These are phyloP conservation scores for Candida lessepsii DNA, from an alignment of 805 yeast species.

Conservation along the genomic window DNA sequence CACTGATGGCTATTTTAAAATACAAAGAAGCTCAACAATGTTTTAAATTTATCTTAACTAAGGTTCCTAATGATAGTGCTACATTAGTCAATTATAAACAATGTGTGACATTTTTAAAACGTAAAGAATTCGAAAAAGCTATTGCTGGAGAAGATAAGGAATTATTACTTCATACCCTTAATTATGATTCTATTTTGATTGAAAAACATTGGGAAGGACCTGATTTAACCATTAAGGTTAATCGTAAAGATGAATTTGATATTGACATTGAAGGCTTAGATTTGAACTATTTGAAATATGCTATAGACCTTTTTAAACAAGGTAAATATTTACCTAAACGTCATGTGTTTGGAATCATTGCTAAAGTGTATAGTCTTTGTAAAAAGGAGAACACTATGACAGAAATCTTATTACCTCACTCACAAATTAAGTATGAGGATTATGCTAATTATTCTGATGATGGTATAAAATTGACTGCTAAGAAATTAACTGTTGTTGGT, in stretches of 20 bases:
- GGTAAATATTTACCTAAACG: slow-evolving; percentile 77
- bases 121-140: slow-evolving; percentile 80
- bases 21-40: slow-evolving; percentile 73
- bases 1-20: slow-evolving; percentile 71
- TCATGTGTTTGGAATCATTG: slow-evolving; percentile 78
- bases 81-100: slow-evolving; percentile 63
- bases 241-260: slow-evolving; percentile 21
- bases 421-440: slow-evolving; percentile 17
- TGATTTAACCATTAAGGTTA: slow-evolving; percentile 29
- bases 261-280: slow-evolving; percentile 43
- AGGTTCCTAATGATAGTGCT: slow-evolving; percentile 65
- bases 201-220: slow-evolving; percentile 66
- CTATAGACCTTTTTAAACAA: slow-evolving; percentile 68
- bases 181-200: slow-evolving; percentile 46
- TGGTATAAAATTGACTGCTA: slow-evolving; percentile 29
- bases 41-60: slow-evolving; percentile 58
- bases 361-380: slow-evolving; percentile 66
- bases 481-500: slow-evolving; percentile 82
- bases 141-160: slow-evolving; percentile 69
- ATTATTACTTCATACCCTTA: slow-evolving; percentile 46
- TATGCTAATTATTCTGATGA: slow-evolving; percentile 15
- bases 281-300: slow-evolving; percentile 55
- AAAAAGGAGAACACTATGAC: slow-evolving; percentile 69
- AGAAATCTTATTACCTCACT: slow-evolving; percentile 54
- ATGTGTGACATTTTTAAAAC: slow-evolving; percentile 63